A percentile compares a stretch with the other conserved stretches of the same genome.
Evolutionary conservation across 2,329 filamentous ascomycete genomes (phyloP).

Genomic region (Hypoxylon sp.): DNA sequence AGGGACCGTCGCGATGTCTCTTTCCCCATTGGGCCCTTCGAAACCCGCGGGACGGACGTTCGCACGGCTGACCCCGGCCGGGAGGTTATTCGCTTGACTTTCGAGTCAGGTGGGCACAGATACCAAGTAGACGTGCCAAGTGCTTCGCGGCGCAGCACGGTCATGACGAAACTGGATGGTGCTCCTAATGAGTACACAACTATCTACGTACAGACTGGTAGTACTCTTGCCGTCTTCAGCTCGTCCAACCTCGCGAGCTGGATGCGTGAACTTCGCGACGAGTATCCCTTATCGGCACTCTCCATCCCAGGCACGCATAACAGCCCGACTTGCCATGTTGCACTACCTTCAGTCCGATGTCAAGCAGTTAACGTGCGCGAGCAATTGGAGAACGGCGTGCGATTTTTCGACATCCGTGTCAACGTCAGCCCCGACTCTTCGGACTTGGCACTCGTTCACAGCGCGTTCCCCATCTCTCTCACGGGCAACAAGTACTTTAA

Average conservation of each 20-base stretch:
- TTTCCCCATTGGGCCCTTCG: conserved; percentile 77
- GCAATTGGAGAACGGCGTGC: conserved; percentile 90
- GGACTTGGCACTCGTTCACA: conserved; percentile 86
- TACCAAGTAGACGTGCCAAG: conserved; percentile 83
- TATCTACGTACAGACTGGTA: conserved; percentile 72
- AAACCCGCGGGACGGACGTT: conserved; percentile 74
- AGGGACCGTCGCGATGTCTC: conserved; percentile 75
- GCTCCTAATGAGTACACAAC: conserved; percentile 71
- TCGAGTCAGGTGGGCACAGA: conserved; percentile 74
- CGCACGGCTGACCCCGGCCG: conserved; percentile 70
- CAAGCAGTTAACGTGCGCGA: conserved; percentile 83
- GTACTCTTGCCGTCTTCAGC: conserved; percentile 76
- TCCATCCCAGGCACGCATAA: conserved; percentile 98
- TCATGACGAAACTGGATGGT: conserved; percentile 70
- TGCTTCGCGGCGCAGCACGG: conserved; percentile 70
- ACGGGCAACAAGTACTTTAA: conserved; percentile 85
- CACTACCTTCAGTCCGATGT: conserved; percentile 92
- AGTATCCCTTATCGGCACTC: conserved; percentile 81
- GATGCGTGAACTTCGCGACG: conserved; percentile 84
- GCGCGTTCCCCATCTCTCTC: conserved; percentile 88
- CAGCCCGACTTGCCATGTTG: conserved; percentile 85
- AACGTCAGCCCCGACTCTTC: conserved; percentile 69
- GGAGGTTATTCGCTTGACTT: conserved; percentile 81
- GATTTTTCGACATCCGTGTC: conserved; percentile 94
- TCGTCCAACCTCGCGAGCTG: conserved; percentile 79